Evolutionary conservation across 2,329 filamentous ascomycete genomes (phyloP).

Genomic region (Tetracladium maxilliforme): DNA sequence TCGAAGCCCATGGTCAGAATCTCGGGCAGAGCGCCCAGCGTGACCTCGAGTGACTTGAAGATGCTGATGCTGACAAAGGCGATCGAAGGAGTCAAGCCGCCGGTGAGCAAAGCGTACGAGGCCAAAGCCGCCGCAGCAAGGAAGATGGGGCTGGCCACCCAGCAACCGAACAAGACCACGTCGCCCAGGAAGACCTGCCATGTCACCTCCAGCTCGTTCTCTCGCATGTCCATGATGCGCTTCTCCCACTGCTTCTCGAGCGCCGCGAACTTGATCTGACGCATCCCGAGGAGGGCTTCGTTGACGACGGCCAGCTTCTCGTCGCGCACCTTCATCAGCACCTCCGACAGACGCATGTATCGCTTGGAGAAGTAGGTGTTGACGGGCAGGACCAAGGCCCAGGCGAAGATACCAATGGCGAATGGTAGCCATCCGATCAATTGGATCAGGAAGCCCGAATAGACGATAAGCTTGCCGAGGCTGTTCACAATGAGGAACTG

Average conservation of each 20-base stretch:
- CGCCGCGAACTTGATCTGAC: constrained; percentile 76
- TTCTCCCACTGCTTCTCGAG: constrained; percentile 61
- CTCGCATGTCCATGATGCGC: constrained; percentile 49
- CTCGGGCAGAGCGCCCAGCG: constrained; percentile 58
- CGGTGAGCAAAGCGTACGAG: constrained; percentile 50
- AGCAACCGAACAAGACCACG: constrained; percentile 47
- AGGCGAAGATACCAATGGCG: constrained; percentile 47
- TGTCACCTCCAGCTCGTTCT: constrained; percentile 50
- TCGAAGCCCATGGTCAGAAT: constrained; percentile 57
- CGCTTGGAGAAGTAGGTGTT: constrained; percentile 53
- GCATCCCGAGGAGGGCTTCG: constrained; percentile 64
- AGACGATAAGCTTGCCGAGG: constrained; percentile 47
- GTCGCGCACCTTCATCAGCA: constrained; percentile 63
- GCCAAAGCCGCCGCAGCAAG: constrained; percentile 58
- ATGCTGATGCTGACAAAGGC: constrained; percentile 68
- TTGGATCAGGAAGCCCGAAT: constrained; percentile 48
- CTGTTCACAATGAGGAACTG: constrained; percentile 51
- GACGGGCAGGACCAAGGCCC: constrained; percentile 49
- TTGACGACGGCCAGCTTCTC: constrained; percentile 62
- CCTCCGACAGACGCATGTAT: constrained; percentile 50
- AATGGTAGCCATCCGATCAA: constrained; percentile 61
- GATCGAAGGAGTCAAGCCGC: constrained; percentile 51
- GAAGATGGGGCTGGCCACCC: constrained; percentile 60
- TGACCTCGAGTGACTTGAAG: constrained; percentile 59
- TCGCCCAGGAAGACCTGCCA: constrained; percentile 54